Evolutionary conservation across 768 basidiomycete genomes (phyloP).

Genomic region (Hericium coralloides): DNA sequence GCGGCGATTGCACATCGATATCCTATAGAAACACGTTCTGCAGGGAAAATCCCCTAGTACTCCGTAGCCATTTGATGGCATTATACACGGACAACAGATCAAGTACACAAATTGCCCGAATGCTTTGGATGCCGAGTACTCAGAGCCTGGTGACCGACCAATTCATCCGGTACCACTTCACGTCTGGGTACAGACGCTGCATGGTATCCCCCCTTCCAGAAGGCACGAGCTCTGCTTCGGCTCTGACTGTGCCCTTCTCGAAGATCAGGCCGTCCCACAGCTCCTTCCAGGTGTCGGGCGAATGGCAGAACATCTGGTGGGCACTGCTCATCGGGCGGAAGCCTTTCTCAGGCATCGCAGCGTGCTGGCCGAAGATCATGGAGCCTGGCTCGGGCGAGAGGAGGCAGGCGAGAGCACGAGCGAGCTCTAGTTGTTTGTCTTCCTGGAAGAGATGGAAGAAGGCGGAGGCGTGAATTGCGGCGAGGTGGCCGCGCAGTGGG

Average conservation of each 20-base stretch:
- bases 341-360: slow-evolving; percentile 26
- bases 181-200: too few species aligned
- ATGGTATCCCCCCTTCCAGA: too few species aligned
- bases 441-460: slow-evolving; percentile 43
- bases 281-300: slow-evolving; percentile 26
- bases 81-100: too few species aligned
- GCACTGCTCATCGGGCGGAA: neutral
- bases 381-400: slow-evolving; percentile 36
- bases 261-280: slow-evolving; percentile 25
- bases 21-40: too few species aligned
- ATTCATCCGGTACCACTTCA: too few species aligned
- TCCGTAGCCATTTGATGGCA: too few species aligned
- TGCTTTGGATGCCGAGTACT: too few species aligned
- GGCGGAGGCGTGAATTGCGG: slow-evolving; percentile 40
- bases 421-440: slow-evolving; percentile 31
- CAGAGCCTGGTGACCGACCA: too few species aligned
- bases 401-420: slow-evolving; percentile 30
- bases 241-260: slow-evolving; percentile 1
- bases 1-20: too few species aligned
- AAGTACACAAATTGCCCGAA: too few species aligned
- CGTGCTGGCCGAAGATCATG: slow-evolving; percentile 36
- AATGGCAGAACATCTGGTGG: slow-evolving; percentile 22
- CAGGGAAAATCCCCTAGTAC: too few species aligned
- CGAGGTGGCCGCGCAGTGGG: slow-evolving; percentile 34
- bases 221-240: neutral